Evolutionary conservation across 768 basidiomycete species (phyloP).

Genomic region (Suillus variegatus): DNA sequence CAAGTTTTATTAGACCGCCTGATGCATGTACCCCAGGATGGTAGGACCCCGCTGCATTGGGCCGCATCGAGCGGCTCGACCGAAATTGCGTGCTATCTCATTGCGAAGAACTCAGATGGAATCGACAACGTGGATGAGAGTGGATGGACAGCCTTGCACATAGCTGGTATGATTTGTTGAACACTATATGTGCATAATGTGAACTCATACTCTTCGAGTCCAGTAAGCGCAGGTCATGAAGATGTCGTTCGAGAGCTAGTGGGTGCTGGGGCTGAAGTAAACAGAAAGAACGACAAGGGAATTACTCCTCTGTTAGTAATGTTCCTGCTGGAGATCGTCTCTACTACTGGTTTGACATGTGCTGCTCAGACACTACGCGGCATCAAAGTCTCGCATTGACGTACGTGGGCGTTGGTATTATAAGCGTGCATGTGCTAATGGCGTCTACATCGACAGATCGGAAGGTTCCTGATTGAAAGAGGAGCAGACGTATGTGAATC

Average conservation of each 20-base stretch:
- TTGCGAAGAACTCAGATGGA: constrained; percentile 71
- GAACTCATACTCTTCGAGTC: constrained; percentile 7
- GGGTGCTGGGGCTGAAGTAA: constrained; percentile 82
- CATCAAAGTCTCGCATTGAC: constrained; percentile 87
- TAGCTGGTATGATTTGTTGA: constrained; percentile 53
- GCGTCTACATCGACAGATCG: constrained; percentile 64
- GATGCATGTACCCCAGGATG: constrained; percentile 51
- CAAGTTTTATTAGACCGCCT: neutral
- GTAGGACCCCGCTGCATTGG: constrained; percentile 84
- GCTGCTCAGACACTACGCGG: constrained; percentile 79
- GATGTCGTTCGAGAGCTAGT: constrained; percentile 74
- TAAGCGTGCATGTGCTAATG: constrained; percentile 19
- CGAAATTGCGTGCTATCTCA: constrained; percentile 66
- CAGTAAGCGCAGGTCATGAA: constrained; percentile 83
- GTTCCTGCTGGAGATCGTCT: constrained; percentile 1
- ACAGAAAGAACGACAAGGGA: constrained; percentile 79
- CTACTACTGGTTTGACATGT: neutral
- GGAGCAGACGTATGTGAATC: constrained; percentile 83
- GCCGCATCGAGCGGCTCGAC: constrained; percentile 73
- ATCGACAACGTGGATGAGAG: constrained; percentile 57
- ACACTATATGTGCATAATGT: neutral
- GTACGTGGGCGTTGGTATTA: constrained; percentile 42
- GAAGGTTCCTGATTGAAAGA: constrained; percentile 77
- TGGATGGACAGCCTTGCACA: constrained; percentile 82
- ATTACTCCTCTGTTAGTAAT: constrained; percentile 74